These are phyloP conservation scores for Rhizopus stolonifer DNA, from an alignment of 371 early-diverging fungal species.

Conservation along the genomic window DNA sequence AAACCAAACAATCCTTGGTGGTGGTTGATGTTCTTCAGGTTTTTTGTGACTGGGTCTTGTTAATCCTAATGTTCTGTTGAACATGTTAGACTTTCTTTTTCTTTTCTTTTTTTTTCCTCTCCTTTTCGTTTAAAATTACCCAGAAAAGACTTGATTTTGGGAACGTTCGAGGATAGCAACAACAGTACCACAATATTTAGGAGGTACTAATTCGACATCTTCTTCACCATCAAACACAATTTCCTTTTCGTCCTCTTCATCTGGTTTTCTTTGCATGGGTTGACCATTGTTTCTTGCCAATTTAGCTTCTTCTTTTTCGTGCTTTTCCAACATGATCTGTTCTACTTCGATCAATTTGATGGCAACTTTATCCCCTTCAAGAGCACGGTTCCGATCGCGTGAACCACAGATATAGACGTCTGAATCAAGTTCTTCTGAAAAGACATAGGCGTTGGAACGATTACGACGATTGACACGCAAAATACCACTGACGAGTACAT, in stretches of 20 bases:
- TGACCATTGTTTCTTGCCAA: constrained; percentile 44
- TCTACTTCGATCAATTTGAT: constrained; percentile 69
- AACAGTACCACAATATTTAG: constrained; percentile 63
- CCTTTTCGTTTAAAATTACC: too few species aligned
- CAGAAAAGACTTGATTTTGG: constrained; percentile 62
- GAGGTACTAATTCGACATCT: constrained; percentile 51
- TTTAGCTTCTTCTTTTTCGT: constrained; percentile 52
- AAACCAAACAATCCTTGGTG: constrained; percentile 77
- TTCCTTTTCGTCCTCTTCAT: constrained; percentile 57
- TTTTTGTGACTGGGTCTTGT: constrained; percentile 58
- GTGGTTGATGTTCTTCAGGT: constrained; percentile 23
- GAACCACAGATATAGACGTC: constrained; percentile 83
- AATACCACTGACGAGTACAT: constrained; percentile 59
- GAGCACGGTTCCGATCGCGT: constrained; percentile 78
- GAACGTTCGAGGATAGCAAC: constrained; percentile 67
- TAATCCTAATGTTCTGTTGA: constrained; percentile 49
- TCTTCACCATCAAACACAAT: constrained; percentile 54
- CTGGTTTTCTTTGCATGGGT: constrained; percentile 40
- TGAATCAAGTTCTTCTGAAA: constrained; percentile 59
- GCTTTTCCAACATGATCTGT: constrained; percentile 55
- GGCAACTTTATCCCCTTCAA: constrained; percentile 87
- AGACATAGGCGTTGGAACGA: constrained; percentile 83
- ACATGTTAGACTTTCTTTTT: background rate
- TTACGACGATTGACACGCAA: constrained; percentile 83
- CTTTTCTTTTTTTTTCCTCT: too few species aligned